These are phyloP conservation scores for Stachybotrys chlorohalonatus DNA, from an alignment of 2,329 filamentous ascomycete species.

Conservation along the genomic window DNA sequence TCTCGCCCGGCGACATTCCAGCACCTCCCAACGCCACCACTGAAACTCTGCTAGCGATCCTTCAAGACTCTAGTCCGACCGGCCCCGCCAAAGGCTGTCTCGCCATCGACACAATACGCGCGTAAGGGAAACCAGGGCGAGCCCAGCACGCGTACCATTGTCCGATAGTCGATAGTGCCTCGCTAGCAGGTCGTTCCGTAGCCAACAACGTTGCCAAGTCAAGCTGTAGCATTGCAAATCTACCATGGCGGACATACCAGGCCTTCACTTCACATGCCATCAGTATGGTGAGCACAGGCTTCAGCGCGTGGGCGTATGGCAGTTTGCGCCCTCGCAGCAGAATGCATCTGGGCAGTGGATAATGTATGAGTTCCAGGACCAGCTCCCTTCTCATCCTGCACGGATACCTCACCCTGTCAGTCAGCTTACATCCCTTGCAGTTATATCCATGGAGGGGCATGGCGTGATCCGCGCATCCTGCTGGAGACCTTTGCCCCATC, in stretches of 20 bases:
- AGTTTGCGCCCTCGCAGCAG: constrained; percentile 12
- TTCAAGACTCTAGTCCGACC: not conserved
- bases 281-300: constrained; percentile 29
- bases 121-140: too few species aligned
- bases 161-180: not conserved
- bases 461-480: constrained; percentile 47
- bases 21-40: not conserved
- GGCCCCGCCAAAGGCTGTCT: too few species aligned
- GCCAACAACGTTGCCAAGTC: not conserved
- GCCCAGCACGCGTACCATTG: too few species aligned
- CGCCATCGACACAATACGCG: too few species aligned
- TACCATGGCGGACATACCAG: constrained; percentile 5
- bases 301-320: constrained; percentile 38
- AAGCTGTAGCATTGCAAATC: not conserved
- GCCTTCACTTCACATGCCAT: constrained; percentile 23
- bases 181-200: not conserved
- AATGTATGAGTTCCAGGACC: constrained; percentile 17
- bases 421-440: constrained; percentile 15
- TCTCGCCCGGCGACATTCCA: too few species aligned
- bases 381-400: constrained; percentile 1
- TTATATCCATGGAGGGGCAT: constrained; percentile 55
- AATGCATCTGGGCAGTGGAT: constrained; percentile 21
- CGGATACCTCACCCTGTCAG: not conserved
- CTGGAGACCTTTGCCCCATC: constrained; percentile 35
- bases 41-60: not conserved